Base-by-base conservation (phyloP, 768 basidiomycete species). In the Suillus lakei region DNA sequence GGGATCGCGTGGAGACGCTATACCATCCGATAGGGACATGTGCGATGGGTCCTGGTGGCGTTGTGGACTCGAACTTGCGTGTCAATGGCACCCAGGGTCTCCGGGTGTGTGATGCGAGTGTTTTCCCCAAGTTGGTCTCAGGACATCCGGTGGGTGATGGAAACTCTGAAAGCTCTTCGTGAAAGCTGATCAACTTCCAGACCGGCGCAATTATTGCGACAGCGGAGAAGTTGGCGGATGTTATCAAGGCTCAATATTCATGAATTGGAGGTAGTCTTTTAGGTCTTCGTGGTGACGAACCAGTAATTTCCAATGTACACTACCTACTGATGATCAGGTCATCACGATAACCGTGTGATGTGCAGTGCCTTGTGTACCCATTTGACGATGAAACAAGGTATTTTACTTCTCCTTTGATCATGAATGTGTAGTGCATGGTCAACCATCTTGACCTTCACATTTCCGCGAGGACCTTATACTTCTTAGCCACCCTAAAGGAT, bases 21-120 rank as follows among this genome's bases (percentile, higher is more conserved):
- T 86, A 80, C 67, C 81, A 84, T 66, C 84, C 83, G 0, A 65
- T 77, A 62, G 80, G 66, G 58, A 30, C 58, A n/a, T 32, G 62
- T 58, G 12, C 63, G 66, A 66, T 66, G n/a, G 66, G 63, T 26
- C 56, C 30, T 18, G 43, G 48, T 26, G 66, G 82, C 36, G 82
- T 83, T 9, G 80, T 83, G 23, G 81, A 82, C 51, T 65, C 80
- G 23, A 65, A 69, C 46, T 64, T 83, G 59, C 64, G 72, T 39
- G 83, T 83, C 39, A 71, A 82, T 50, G 83, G 81, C 5, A 69
- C 80, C 32, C 64, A 69, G 60, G 73, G 75, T 48, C 71, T 83
- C 64, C 66, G 82, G 28, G 72, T 83, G 23, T 77, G 68, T n/a
- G 82, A 84, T 68, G 81, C 81, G 46, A 77, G 75, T 26, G 67